Base-by-base conservation (phyloP, 176 grass and related monocot species). In the Rhipidocladum racemiflorum region DNA sequence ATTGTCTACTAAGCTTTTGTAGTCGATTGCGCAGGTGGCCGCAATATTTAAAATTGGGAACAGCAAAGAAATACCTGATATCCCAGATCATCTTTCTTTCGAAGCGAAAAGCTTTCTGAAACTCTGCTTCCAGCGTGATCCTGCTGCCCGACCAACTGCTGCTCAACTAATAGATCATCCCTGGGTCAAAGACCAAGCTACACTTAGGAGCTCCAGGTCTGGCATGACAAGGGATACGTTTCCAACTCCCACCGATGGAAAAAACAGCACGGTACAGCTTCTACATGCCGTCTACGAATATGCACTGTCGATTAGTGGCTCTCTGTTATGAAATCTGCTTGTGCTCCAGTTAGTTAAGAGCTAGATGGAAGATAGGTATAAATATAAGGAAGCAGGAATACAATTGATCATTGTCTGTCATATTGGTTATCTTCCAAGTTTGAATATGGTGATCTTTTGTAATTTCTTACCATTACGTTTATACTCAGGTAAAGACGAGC, bases 11-110 rank as follows among this genome's bases (percentile, higher is more conserved):
- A 84, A 85, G 5, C 5, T 66, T 87, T 83, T 1, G 6, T 61
- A 21, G 32, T 76, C 18, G 2, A 61, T 84, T 86, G 84, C 36
- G 43, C 87, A 99, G 97, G 97, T 99, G 16, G 91, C 92, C 65
- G 97, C 97, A 53, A 99, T 99, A 90, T 99, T 99, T 79, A 99
- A 99, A 85, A 99, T 99, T 61, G 97, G 93, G 20, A 99, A 99
- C 76, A 99, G 97, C 72, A 99, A 95, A 88, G 97, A 93, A 21
- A 90, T 99, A 90, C 97, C 97, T 44, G 97, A 99, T 68, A 88
- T 99, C 78, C 97, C 97, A 28, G 85, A 93, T 53, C 62, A 95
- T 82, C 56, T 96, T 78, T 95, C 92, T 77, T 70, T 73, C 25
- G 93, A 95, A 30, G 93, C 88, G 0, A 96, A 96, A 78, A 86